Base-by-base conservation (phyloP, 148 eudicot species). In the Drosera capensis region DNA sequence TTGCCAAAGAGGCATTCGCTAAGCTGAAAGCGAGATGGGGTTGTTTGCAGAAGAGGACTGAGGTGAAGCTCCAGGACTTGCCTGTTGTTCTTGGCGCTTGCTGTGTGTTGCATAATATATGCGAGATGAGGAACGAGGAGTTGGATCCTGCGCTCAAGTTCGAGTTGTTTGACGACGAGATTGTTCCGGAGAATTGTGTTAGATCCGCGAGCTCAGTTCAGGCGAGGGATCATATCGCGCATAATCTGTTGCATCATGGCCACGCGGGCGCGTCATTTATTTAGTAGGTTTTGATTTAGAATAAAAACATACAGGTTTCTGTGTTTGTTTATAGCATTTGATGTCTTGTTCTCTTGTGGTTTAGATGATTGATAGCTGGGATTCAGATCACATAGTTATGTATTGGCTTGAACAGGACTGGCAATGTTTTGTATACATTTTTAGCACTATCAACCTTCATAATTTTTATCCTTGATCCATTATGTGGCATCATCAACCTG, bases 91-190 rank as follows among this genome's bases (percentile, higher is more conserved):
- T 64, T 16, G 68, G 54, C 7, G 68, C 63, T 2, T 64, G 68
- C 31, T 64, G 68, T 23, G 68, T 64, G 3, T 47, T 64, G 55
- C 69, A 64, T 40, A 64, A 64, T 35, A 52, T 64, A 23, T 64
- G 69, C 25, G 63, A 64, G 55, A 64, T 52, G 40, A 64, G 53
- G 40, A 45, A 45, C 8, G 69, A 64, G 49, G 42, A 22, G 20
- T 6, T 56, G 39, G 25, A 30, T 12, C 14, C 22, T 14, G 51
- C 44, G 15, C 26, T 45, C 39, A 51, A 46, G 52, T 51, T 59
- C 22, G 64, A 59, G n/a, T 2, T 59, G 15, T 59, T 59, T 38
- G 64, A 59, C 22, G 64, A 59, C 43, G 52, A 45, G 56, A 23
- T 59, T 19, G 40, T 38, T 2, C 51, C 57, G 3, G 64, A 51